Conservation (phyloP, 768 basidiomycete species). For the Collybia sordida region DNA sequence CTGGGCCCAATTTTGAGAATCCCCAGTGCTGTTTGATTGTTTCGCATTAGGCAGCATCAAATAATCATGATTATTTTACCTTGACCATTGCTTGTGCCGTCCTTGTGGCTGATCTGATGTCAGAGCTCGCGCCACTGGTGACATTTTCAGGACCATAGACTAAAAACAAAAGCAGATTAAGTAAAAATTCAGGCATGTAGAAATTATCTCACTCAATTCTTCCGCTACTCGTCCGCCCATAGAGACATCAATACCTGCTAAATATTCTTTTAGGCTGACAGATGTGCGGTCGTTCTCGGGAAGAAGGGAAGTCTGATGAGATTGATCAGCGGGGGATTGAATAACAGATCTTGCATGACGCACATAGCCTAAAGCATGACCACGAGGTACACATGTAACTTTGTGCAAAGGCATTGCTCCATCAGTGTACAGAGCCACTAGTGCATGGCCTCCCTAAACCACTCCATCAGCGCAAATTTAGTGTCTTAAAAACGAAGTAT, state of each 20-base stretch:
- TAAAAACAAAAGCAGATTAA: constrained; percentile 27
- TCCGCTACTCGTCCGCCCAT: constrained; percentile 97
- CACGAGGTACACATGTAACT: constrained; percentile 96
- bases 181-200: constrained; percentile 13
- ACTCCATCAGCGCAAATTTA: background rate
- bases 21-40: constrained; percentile 61
- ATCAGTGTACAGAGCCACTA: constrained; percentile 92
- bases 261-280: constrained; percentile 69
- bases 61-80: constrained; percentile 41
- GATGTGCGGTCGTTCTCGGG: constrained; percentile 79
- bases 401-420: constrained; percentile 98
- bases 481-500: background rate
- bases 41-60: background rate
- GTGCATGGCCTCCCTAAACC: constrained; percentile 81
- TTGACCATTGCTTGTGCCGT: constrained; percentile 88
- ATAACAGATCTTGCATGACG: constrained; percentile 24
- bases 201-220: constrained; percentile 62
- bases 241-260: constrained; percentile 84
- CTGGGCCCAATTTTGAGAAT: constrained; percentile 82
- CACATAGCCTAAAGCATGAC: constrained; percentile 88
- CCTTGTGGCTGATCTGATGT: constrained; percentile 76
- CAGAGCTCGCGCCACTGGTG: constrained; percentile 90
- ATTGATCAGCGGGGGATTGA: constrained; percentile 5
- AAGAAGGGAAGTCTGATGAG: constrained; percentile 65
- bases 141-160: constrained; percentile 88